These are phyloP conservation scores for Amanita muscaria DNA, from an alignment of 768 basidiomycete genomes.

Conservation along the genomic window DNA sequence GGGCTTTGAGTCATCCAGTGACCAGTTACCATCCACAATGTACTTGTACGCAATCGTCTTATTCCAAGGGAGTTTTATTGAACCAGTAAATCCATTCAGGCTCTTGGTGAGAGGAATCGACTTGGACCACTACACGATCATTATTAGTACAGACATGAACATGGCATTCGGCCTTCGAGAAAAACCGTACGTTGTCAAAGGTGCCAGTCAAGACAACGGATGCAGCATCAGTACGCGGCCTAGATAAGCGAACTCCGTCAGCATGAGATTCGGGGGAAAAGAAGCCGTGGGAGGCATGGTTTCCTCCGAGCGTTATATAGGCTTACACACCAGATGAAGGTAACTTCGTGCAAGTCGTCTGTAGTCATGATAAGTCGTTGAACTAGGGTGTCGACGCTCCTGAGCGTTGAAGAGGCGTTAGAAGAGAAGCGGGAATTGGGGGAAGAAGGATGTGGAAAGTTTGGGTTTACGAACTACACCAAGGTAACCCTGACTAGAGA, in stretches of 20 bases:
- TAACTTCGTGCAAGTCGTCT: constrained; percentile 39
- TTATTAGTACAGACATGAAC: not conserved
- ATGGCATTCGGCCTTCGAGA: too few species aligned
- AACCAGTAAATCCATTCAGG: constrained; percentile 46
- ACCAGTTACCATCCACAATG: constrained; percentile 69
- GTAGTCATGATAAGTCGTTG: not conserved
- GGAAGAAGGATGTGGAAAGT: not conserved
- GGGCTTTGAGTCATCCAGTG: constrained; percentile 41
- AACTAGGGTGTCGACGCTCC: not conserved
- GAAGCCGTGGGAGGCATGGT: too few species aligned
- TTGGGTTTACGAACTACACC: not conserved
- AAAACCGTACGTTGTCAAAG: constrained; percentile 59
- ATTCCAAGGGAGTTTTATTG: constrained; percentile 49
- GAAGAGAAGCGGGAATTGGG: too few species aligned
- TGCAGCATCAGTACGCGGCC: constrained; percentile 49
- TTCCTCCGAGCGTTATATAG: too few species aligned
- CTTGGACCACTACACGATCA: constrained; percentile 49
- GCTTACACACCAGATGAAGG: constrained; percentile 46
- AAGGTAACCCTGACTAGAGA: constrained; percentile 1
- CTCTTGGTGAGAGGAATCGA: constrained; percentile 47
- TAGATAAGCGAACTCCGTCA: constrained; percentile 18
- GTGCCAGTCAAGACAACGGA: constrained; percentile 66
- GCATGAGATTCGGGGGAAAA: not conserved
- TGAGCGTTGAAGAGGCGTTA: too few species aligned
- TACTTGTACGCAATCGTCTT: constrained; percentile 67